Conservation (phyloP, 495 filamentous ascomycete genomes). For the Xylaria acuta region DNA sequence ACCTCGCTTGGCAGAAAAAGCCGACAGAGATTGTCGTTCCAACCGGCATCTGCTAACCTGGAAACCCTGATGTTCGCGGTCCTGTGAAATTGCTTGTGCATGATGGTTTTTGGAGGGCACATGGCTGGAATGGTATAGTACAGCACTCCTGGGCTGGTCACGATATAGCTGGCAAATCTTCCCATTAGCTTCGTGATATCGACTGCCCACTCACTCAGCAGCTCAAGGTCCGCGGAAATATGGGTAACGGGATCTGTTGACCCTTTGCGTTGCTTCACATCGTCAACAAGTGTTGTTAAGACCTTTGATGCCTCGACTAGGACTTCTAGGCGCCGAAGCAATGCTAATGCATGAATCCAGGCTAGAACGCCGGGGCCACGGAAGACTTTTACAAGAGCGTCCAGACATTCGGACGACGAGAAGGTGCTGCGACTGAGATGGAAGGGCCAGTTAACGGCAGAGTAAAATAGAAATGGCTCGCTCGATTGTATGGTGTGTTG, state of each 20-base stretch:
- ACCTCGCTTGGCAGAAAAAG: slow-evolving; percentile 2
- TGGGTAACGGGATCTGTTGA: not conserved
- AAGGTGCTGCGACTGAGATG: not conserved
- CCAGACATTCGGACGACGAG: not conserved
- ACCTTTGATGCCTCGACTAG: slow-evolving; percentile 16
- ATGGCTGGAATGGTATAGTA: slow-evolving; percentile 46
- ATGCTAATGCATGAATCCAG: slow-evolving; percentile 31
- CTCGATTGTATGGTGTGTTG: slow-evolving; percentile 40
- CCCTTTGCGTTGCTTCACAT: not conserved
- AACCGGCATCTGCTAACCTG: not conserved
- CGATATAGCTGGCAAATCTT: slow-evolving; percentile 44
- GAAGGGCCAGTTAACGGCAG: not conserved
- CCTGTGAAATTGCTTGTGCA: not conserved
- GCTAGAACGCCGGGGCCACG: slow-evolving; percentile 21
- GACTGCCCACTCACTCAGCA: slow-evolving; percentile 48
- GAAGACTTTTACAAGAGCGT: slow-evolving; percentile 11
- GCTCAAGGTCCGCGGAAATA: slow-evolving; percentile 27
- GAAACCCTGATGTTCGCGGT: not conserved
- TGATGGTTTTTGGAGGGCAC: slow-evolving; percentile 36
- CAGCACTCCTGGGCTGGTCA: slow-evolving; percentile 42
- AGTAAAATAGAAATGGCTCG: slow-evolving; percentile 37
- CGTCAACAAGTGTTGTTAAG: slow-evolving; percentile 14
- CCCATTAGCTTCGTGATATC: slow-evolving; percentile 49
- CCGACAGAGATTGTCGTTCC: slow-evolving; percentile 4
- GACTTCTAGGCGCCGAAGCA: slow-evolving; percentile 1